Conservation (phyloP, 192 early-diverging fungal genomes). For the Backusella australiensis region DNA sequence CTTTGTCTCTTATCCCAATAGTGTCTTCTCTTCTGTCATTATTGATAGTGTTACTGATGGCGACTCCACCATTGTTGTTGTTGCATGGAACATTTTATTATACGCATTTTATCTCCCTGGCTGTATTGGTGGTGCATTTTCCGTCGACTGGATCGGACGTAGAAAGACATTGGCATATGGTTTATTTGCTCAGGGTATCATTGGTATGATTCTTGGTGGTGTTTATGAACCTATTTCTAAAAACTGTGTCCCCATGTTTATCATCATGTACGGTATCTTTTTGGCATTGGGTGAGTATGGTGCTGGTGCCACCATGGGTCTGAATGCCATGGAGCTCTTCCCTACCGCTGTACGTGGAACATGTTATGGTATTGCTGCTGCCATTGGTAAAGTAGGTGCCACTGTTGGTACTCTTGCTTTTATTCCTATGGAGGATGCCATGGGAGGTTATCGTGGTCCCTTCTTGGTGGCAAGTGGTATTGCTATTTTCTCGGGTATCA, state of each 20-base stretch:
- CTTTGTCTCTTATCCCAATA: constrained; percentile 40
- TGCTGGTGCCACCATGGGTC: constrained; percentile 37
- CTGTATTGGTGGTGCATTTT: constrained; percentile 45
- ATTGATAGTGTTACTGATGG: constrained; percentile 24
- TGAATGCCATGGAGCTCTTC: constrained; percentile 37
- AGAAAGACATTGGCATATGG: constrained; percentile 53
- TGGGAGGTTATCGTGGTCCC: constrained; percentile 24
- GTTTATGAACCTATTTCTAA: constrained; percentile 38
- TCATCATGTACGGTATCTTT: constrained; percentile 48
- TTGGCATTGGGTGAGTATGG: constrained; percentile 42
- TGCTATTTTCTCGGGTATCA: constrained; percentile 21
- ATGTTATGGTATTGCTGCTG: constrained; percentile 46
- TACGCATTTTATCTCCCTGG: constrained; percentile 57
- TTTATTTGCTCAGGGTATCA: constrained; percentile 46
- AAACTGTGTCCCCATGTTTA: constrained; percentile 45
- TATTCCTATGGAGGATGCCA: constrained; percentile 25
- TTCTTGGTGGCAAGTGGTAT: constrained; percentile 35
- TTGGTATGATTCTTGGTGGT: constrained; percentile 51
- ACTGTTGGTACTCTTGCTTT: constrained; percentile 31
- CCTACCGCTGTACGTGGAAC: constrained; percentile 48
- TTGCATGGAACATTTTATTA: constrained; percentile 52
- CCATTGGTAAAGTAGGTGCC: constrained; percentile 37
- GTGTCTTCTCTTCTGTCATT: constrained; percentile 45
- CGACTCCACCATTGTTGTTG: constrained; percentile 37
- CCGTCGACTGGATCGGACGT: constrained; percentile 52